A percentile compares a stretch with the other conserved stretches of the same genome.
Conservation (phyloP, 2,329 filamentous ascomycete genomes). For the Whalleya microplaca region DNA sequence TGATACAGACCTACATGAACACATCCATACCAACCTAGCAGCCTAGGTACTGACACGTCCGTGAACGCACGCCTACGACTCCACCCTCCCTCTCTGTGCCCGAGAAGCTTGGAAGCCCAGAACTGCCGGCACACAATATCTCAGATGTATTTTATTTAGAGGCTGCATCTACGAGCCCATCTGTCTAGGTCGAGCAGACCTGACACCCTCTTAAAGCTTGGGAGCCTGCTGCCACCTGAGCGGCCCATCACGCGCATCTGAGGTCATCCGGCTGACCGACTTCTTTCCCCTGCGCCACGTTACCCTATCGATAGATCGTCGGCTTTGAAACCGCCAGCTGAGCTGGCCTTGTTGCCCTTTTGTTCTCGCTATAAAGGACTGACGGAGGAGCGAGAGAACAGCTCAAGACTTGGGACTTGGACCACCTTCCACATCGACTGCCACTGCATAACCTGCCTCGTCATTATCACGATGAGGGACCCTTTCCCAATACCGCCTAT, state of each 20-base stretch:
- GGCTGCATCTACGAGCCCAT: background rate
- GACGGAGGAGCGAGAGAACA: background rate
- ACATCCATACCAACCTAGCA: background rate
- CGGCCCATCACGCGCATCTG: background rate
- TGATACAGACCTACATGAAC: background rate
- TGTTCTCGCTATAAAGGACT: background rate
- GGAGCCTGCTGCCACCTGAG: background rate
- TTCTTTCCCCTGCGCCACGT: background rate
- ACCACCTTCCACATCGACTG: background rate
- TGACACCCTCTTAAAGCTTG: background rate
- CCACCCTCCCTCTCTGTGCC: background rate
- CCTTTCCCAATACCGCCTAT: slow-evolving; percentile 68
- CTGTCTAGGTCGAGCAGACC: background rate
- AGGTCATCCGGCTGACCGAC: background rate
- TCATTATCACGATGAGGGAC: slow-evolving; percentile 63
- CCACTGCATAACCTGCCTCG: background rate
- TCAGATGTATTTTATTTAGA: background rate
- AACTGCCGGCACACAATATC: background rate
- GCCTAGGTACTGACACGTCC: background rate
- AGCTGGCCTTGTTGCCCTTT: background rate
- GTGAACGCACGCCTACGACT: background rate
- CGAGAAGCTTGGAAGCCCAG: background rate
- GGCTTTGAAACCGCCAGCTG: background rate
- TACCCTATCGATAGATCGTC: background rate
- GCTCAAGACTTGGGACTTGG: too few species aligned